Evolutionary conservation across 371 early-diverging fungal species (phyloP).

Genomic region (Encephalitozoon romaleae): DNA sequence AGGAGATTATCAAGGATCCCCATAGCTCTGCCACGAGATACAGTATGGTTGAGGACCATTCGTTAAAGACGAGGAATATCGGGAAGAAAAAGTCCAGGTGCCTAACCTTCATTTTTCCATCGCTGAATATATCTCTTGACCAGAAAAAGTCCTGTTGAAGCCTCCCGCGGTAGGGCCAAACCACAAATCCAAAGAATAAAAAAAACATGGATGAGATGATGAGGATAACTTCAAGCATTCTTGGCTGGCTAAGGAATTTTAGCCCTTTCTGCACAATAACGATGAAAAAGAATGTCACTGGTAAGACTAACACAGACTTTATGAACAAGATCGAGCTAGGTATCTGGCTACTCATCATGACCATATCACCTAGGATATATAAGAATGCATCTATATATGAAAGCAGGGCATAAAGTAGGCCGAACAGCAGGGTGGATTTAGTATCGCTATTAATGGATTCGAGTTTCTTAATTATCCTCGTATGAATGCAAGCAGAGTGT

Average conservation of each 20-base stretch:
- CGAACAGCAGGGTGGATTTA: slow-evolving; percentile 23
- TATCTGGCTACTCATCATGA: slow-evolving; percentile 49
- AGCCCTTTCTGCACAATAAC: slow-evolving; percentile 46
- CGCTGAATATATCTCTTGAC: slow-evolving; percentile 25
- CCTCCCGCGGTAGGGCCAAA: slow-evolving; percentile 32
- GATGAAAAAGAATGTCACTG: slow-evolving; percentile 38
- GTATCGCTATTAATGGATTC: background rate
- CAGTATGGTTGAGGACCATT: slow-evolving; percentile 54
- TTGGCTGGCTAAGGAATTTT: slow-evolving; percentile 16
- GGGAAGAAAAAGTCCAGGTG: background rate
- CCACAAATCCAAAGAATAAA: slow-evolving; percentile 35
- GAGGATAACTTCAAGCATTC: slow-evolving; percentile 44
- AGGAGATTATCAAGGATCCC: slow-evolving; percentile 51
- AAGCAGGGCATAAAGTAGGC: slow-evolving; percentile 44
- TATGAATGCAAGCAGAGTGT: background rate
- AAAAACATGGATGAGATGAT: slow-evolving; percentile 40
- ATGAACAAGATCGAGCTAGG: slow-evolving; percentile 55
- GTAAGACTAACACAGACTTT: slow-evolving; percentile 52
- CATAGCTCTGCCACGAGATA: slow-evolving; percentile 53
- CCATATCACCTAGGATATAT: slow-evolving; percentile 50
- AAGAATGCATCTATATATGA: slow-evolving; percentile 46
- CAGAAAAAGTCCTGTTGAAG: slow-evolving; percentile 18
- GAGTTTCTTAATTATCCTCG: background rate
- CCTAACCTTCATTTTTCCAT: slow-evolving; percentile 22
- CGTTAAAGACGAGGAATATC: slow-evolving; percentile 40